Conservation (phyloP, 2,329 filamentous ascomycete species). For the Cryphonectria naterciae region DNA sequence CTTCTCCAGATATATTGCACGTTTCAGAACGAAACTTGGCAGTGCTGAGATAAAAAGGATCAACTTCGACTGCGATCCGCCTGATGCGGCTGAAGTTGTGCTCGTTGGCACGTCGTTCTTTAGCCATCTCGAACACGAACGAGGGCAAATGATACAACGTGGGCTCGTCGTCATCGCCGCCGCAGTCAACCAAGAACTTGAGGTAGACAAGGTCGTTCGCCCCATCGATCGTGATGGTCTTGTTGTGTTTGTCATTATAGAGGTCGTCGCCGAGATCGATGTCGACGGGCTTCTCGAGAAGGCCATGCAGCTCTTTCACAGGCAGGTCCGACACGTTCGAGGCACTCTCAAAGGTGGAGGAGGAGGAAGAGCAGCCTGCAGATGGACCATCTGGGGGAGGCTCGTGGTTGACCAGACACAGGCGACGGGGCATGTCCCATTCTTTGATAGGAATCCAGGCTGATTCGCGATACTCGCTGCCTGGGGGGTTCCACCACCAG, state of each 20-base stretch:
- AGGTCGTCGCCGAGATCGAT: background rate
- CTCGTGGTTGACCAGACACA: background rate
- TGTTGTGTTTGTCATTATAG: background rate
- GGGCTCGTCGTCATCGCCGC: background rate
- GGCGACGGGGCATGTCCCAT: background rate
- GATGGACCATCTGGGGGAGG: background rate
- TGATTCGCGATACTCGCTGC: no score
- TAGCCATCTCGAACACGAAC: background rate
- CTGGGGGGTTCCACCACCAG: no score
- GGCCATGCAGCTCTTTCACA: background rate
- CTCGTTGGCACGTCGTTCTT: background rate
- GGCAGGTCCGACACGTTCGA: background rate
- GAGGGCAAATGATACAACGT: background rate
- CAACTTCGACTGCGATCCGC: background rate
- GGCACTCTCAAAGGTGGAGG: background rate
- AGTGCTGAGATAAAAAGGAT: background rate
- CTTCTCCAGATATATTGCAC: background rate
- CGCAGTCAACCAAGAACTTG: background rate
- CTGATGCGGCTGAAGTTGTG: background rate
- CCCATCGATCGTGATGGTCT: background rate
- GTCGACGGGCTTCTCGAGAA: background rate
- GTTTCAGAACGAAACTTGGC: background rate
- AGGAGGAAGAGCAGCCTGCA: background rate
- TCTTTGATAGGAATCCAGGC: no score
- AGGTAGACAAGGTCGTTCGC: background rate